phyloP scores from a whole-genome alignment of 192 early-diverging fungal species.

The Backusella mclennaniae region DNA sequence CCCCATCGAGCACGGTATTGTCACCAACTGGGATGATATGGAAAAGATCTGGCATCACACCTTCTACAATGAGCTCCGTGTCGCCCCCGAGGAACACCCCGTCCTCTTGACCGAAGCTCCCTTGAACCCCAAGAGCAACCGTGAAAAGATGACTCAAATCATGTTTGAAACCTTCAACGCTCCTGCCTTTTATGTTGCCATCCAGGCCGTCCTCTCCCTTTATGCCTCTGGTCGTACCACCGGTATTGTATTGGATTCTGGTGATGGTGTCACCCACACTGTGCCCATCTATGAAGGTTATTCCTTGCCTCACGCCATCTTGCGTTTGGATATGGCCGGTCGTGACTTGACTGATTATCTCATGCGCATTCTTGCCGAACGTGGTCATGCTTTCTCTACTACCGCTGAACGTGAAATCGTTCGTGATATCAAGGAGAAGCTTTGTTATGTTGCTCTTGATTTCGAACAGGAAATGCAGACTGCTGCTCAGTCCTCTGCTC shows the following conservation, averaged over 20 bases:
- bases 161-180: conserved; percentile 99
- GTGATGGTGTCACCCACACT: conserved; percentile 96
- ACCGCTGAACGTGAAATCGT: conserved; percentile 97
- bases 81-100: conserved; percentile 97
- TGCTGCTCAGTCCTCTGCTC: conserved; percentile 82
- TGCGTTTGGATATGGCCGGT: conserved; percentile 95
- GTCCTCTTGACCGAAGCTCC: conserved; percentile 96
- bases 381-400: conserved; percentile 94
- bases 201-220: conserved; percentile 94
- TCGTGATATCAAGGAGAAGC: conserved; percentile 99
- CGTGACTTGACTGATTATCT: conserved; percentile 95
- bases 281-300: conserved; percentile 99
- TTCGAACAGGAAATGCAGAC: conserved; percentile 98
- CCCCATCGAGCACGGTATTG: conserved; percentile 91
- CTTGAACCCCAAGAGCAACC: conserved; percentile 96
- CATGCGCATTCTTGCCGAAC: conserved; percentile 90
- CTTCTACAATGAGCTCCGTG: conserved; percentile 97
- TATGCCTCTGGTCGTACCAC: conserved; percentile 97
- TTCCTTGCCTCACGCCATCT: conserved; percentile 91
- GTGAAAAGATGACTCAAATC: conserved; percentile 99
- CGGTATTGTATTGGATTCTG: conserved; percentile 98
- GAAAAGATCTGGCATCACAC: conserved; percentile 97
- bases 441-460: conserved; percentile 97
- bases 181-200: conserved; percentile 95
- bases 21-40: conserved; percentile 95